Base-by-base conservation (phyloP, 768 basidiomycete species). In the Rhizopogon vulgaris region DNA sequence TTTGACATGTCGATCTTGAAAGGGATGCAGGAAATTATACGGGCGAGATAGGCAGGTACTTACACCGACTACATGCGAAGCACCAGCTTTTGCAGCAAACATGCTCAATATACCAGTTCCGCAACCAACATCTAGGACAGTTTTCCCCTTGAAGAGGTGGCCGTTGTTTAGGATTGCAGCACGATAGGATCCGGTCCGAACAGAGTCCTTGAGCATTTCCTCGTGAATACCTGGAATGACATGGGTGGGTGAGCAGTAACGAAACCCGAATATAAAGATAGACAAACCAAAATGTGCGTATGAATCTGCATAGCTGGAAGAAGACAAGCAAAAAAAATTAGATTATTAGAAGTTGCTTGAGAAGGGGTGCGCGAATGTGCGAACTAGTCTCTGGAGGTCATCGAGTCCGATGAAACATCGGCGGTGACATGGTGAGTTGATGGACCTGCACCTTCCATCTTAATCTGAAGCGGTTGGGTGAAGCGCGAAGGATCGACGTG, bases 1-100 rank as follows among this genome's bases (percentile, higher is more conserved):
- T 99, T 99, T 52, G 94, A 96, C 96, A 99, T 99, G 74, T 99
- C 96, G 71, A 99, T 94, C 91, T 94, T 43, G 41, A 41, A 53
- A 46, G 41, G 43, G 22, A 59, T 51, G 48, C 48, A 64, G 52
- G n/a, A 27, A 52, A 18, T 42, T 6, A 43, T 40, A 18, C 37
- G 40, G 17, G 22, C 50, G 45, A 42, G 27, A 53, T 42, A 18
- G 41, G 58, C 18, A 28, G 45, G 48, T 18, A 72, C 87, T 62
- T 60, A 94, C 90, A 52, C 94, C 94, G 57, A 95, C 92, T 60
- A 97, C 94, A 55, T 88, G 90, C 61, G 85, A 84, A 49, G 94
- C 94, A 36, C 94, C 94, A 34, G 94, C 94, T 70, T 90, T 95
- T 30, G 93, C 91, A 49, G 94, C 94, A 63, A 97, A 97, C 94